These are phyloP conservation scores for Dioscorea dumetorum DNA, from an alignment of 106 monocot genomes.

Conservation along the genomic window DNA sequence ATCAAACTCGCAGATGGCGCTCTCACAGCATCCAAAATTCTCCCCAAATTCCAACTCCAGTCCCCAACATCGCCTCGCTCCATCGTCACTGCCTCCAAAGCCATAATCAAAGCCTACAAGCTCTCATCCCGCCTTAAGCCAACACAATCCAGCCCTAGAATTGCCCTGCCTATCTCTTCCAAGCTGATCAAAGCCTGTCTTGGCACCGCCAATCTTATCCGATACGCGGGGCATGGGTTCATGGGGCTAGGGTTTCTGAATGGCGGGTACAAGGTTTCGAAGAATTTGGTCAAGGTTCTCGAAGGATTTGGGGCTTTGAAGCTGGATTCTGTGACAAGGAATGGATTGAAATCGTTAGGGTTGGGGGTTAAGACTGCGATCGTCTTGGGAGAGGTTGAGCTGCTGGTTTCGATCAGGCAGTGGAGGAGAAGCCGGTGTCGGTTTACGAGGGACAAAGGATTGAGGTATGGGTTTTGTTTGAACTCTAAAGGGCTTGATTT, in stretches of 20 bases:
- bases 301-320: constrained; percentile 38
- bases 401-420: constrained; percentile 13
- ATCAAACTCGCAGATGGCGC: constrained; percentile 31
- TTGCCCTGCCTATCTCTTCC: neutral
- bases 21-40: constrained; percentile 26
- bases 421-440: neutral
- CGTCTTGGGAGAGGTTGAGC: constrained; percentile 29
- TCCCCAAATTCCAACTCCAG: constrained; percentile 18
- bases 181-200: constrained; percentile 26
- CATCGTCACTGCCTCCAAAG: constrained; percentile 31
- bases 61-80: constrained; percentile 19
- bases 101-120: constrained; percentile 35
- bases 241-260: constrained; percentile 27
- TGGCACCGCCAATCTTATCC: constrained; percentile 22
- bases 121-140: constrained; percentile 16
- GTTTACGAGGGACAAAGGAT: neutral
- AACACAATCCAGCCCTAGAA: neutral
- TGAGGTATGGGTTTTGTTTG: constrained; percentile 8
- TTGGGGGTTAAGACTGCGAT: constrained; percentile 27
- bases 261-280: constrained; percentile 51
- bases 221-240: constrained; percentile 18
- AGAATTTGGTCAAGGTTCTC: constrained; percentile 39
- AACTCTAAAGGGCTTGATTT: constrained; percentile 5
- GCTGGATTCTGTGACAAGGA: constrained; percentile 27
- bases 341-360: constrained; percentile 34